Evolutionary conservation across 805 yeast genomes (phyloP).

Genomic region (Metschnikowia sp.): DNA sequence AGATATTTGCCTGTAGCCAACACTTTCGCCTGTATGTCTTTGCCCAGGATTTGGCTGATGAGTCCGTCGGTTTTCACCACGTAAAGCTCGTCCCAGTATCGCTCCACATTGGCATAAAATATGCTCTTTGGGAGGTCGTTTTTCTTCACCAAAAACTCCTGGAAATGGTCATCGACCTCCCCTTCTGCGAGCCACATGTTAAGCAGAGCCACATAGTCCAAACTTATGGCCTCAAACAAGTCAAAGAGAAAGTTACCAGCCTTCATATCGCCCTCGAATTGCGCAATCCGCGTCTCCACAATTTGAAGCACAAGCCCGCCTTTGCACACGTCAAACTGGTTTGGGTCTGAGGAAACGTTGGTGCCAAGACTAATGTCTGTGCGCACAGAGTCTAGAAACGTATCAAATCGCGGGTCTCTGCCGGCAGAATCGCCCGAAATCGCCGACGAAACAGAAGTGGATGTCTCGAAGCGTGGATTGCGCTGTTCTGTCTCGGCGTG

Average conservation of each 20-base stretch:
- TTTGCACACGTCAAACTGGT: conserved; percentile 53
- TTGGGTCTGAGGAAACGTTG: conserved; percentile 47
- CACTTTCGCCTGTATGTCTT: conserved; percentile 57
- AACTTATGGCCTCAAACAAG: conserved; percentile 57
- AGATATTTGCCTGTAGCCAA: conserved; percentile 82
- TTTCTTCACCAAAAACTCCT: conserved; percentile 68
- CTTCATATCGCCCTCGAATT: conserved; percentile 61
- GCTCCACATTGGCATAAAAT: conserved; percentile 45
- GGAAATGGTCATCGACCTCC: conserved; percentile 67
- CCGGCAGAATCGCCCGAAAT: conserved; percentile 7
- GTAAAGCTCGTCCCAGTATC: conserved; percentile 73
- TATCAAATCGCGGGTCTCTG: conserved; percentile 25
- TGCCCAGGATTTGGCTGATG: conserved; percentile 57
- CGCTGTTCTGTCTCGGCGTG: conserved; percentile 44
- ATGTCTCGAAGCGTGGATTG: conserved; percentile 16
- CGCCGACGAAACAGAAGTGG: conserved; percentile 15
- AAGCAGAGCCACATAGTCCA: conserved; percentile 62
- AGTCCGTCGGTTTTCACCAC: conserved; percentile 72
- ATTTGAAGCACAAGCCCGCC: conserved; percentile 74
- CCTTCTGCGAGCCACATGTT: conserved; percentile 82
- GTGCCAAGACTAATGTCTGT: conserved; percentile 44
- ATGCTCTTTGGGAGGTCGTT: conserved; percentile 24
- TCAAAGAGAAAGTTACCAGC: conserved; percentile 49
- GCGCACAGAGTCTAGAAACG: conserved; percentile 36
- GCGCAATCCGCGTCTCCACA: conserved; percentile 54